Evolutionary conservation across 1,284 basidiomycete genomes (phyloP), one percentile per base, ranked within the genome.

Genomic region (Cutaneotrichosporon dermatis): DNA sequence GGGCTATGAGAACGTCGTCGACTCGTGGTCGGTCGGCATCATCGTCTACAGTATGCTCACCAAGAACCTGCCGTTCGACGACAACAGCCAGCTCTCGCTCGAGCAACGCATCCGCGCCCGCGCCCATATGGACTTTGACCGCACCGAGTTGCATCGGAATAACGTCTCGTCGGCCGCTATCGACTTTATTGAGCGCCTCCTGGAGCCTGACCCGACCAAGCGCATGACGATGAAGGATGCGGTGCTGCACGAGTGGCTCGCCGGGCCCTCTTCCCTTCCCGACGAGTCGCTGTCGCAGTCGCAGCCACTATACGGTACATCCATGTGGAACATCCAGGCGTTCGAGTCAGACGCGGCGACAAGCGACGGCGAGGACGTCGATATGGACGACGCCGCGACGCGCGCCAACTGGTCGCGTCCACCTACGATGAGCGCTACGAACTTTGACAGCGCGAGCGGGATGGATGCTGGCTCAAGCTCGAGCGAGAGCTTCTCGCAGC

Each of bases 1-100:
- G 48, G 90, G 91, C 2, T 96, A 96, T 71, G 75, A 87, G 69
- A 84, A 87, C 59, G 79, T 87, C 13, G 93, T 95, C 51, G 92
- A 97, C 72, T 91, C 89, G 65, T 97, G 91, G 91, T 92, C 90
- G 51, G 84, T 92, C 16, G 92, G 93, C 6, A 90, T 94, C 13
- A 94, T 96, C 56, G 84, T 95, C 1, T 96, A 87, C 46, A 91
- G 77, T 55, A 79, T 79, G 78, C 65, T 79, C 67, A 79, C 77
- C 0, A 79, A 79, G 70, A 64, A 72, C 41, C 61, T 72, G 51
- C 65, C 68, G 2, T 69, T 73, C 64, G 85, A 80, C 49, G 79
- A 81, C 49, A 69, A 79, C 42, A 63, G 60, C 3, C 63, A 70
- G 34, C 37, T 72, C 9, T 65, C 68, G 4, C 58, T 76, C 2